These are phyloP conservation scores for Puccinia novopanici DNA, from an alignment of 1,284 basidiomycete species.

Conservation along the genomic window DNA sequence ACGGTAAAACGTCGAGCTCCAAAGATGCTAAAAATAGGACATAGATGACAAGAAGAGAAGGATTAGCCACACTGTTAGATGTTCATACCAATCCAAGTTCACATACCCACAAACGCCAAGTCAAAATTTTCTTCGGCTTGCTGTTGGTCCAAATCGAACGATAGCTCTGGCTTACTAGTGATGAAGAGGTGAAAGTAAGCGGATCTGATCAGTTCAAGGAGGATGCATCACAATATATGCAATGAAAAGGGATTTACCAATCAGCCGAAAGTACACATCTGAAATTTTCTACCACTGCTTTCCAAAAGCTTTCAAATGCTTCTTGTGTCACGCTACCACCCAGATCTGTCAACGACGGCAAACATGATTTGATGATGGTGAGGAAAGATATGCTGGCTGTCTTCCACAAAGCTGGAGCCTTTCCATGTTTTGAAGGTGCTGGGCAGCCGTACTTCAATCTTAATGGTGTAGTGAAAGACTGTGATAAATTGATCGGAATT, in stretches of 20 bases:
- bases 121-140: slow-evolving; percentile 85
- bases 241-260: slow-evolving; percentile 65
- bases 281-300: slow-evolving; percentile 79
- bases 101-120: slow-evolving; percentile 68
- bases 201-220: neutral
- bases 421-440: slow-evolving; percentile 76
- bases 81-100: neutral
- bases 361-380: slow-evolving; percentile 51
- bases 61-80: neutral
- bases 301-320: slow-evolving; percentile 76
- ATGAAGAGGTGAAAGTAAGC: slow-evolving; percentile 61
- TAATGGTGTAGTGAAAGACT: slow-evolving; percentile 86
- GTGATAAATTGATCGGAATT: neutral
- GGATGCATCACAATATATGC: neutral
- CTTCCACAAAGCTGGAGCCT: slow-evolving; percentile 85
- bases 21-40: slow-evolving; percentile 63
- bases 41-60: slow-evolving; percentile 33
- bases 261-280: slow-evolving; percentile 79
- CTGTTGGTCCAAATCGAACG: slow-evolving; percentile 68
- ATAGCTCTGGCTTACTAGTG: slow-evolving; percentile 61
- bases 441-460: slow-evolving; percentile 94
- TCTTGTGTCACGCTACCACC: slow-evolving; percentile 65
- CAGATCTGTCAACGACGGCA: neutral
- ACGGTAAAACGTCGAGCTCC: slow-evolving; percentile 75
- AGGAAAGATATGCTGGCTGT: slow-evolving; percentile 64